Percentiles rank a stretch among this genome's conserved stretches.
These are phyloP conservation scores for Epithemia pelagica DNA, from an alignment of 108 stramenopile genomes.

Conservation along the genomic window DNA sequence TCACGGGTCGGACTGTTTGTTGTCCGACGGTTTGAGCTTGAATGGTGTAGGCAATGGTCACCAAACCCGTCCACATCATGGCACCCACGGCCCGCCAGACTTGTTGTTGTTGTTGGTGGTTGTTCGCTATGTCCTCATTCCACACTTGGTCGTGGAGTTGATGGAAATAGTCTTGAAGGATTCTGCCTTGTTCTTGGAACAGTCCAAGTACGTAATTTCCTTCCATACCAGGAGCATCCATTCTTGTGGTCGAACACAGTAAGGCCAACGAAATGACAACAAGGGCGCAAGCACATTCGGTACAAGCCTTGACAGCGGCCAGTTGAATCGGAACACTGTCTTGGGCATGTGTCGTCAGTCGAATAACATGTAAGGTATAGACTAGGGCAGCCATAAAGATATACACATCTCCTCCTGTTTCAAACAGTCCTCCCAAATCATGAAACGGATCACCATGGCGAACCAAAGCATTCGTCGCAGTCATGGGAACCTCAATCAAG, in stretches of 20 bases:
- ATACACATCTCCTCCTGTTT: constrained; percentile 63
- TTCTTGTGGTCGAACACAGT: not conserved
- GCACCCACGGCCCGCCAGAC: constrained; percentile 43
- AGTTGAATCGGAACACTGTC: constrained; percentile 49
- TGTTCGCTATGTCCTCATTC: constrained; percentile 15
- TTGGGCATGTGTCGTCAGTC: constrained; percentile 60
- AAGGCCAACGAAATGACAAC: constrained; percentile 11
- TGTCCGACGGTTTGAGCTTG: constrained; percentile 84
- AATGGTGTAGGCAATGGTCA: constrained; percentile 79
- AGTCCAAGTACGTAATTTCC: not conserved
- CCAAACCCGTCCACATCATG: constrained; percentile 73
- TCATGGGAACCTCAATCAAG: constrained; percentile 55
- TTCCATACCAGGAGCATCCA: not conserved
- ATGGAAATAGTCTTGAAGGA: constrained; percentile 30
- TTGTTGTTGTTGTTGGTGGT: constrained; percentile 16
- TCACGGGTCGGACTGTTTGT: constrained; percentile 30
- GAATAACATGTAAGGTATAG: constrained; percentile 73
- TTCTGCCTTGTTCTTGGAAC: not conserved
- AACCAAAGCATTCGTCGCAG: not conserved
- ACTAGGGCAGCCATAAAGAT: constrained; percentile 62
- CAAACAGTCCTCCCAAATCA: constrained; percentile 22
- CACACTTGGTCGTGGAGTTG: constrained; percentile 16
- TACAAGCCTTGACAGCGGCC: constrained; percentile 62
- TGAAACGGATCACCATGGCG: constrained; percentile 1
- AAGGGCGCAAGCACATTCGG: not conserved